Evolutionary conservation across 768 basidiomycete species (phyloP), one percentile per base, ranked within the genome.

Genomic region (Wakefieldia striispora): DNA sequence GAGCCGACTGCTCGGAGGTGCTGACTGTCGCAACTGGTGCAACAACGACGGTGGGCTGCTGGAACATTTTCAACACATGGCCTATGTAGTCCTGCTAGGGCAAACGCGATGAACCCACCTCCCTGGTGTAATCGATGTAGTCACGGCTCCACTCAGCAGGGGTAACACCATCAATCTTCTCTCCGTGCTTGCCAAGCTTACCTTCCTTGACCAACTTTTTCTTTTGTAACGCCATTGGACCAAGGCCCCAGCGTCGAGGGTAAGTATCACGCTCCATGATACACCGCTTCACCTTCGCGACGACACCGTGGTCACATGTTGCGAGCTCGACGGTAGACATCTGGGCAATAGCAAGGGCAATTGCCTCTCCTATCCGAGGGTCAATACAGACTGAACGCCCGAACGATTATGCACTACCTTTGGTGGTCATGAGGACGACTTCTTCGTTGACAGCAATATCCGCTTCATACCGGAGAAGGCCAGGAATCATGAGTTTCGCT

Each of bases 181-280:
- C 86, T 19, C 97, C 97, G 66, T 93, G 88, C 72, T 92, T 98
- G 62, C 94, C 89, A 43, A 99, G 83, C 69, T 93, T 91, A 41
- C 95, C 95, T n/a, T 92, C 92, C 75, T 95, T 97, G 56, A 97
- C 84, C 81, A 99, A 77, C 70, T 95, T 97, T 77, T 98, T 99
- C 80, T 98, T 98, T 69, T 95, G 88, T 46, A 91, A 74, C 13
- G 97, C 95, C 70, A 95, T 83, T 19, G 97, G 97, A n/a, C 97
- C 97, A 44, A 98, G 81, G 43, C 97, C 97, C 97, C 97, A 98
- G 55, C 95, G 84, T 49, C 97, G 84, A 35, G 97, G 97, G 70
- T 99, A 99, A 17, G 92, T 90, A 70, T 99, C 97, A 33, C 95
- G 86, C 68, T 98, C 97, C 97, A 99, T 99, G 65, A 99, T 98